These are phyloP conservation scores for Penicillium sp. DNA, from an alignment of 2,329 filamentous ascomycete genomes.

Conservation along the genomic window DNA sequence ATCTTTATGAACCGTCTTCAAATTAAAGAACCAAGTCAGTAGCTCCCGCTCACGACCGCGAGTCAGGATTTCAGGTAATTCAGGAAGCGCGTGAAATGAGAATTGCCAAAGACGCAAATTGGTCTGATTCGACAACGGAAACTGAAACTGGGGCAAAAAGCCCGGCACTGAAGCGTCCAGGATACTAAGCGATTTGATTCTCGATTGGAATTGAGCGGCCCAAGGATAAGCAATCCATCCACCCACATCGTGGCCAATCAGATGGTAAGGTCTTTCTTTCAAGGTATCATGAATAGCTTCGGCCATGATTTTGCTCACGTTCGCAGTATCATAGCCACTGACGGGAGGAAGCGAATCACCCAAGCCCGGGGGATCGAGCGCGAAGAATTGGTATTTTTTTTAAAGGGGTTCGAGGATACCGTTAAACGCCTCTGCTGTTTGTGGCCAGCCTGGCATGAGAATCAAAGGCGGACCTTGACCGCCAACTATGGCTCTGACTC, in stretches of 20 bases:
- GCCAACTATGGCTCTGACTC: conserved; percentile 24
- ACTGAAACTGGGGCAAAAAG: conserved; percentile 16
- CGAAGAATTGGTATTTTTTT: conserved; percentile 22
- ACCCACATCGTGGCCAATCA: conserved; percentile 29
- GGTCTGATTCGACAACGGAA: conserved; percentile 16
- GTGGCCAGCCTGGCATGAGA: conserved; percentile 20
- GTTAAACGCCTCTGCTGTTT: conserved; percentile 28
- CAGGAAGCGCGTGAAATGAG: conserved; percentile 27
- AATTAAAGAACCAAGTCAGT: conserved; percentile 26
- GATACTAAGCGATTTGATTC: conserved; percentile 23
- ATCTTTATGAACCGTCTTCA: conserved; percentile 18
- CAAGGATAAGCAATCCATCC: conserved; percentile 28
- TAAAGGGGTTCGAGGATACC: conserved; percentile 24
- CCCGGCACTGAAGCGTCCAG: conserved; percentile 17
- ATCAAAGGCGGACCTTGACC: conserved; percentile 24
- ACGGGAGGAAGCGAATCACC: conserved; percentile 22
- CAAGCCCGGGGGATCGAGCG: conserved; percentile 20
- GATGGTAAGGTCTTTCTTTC: conserved; percentile 21
- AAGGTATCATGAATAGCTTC: conserved; percentile 10
- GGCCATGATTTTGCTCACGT: conserved; percentile 24
- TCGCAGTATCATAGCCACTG: conserved; percentile 22
- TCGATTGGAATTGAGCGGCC: conserved; percentile 22
- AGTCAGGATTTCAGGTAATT: conserved; percentile 26
- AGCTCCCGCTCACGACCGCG: conserved; percentile 22
- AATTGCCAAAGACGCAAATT: conserved; percentile 30